phyloP scores from a whole-genome alignment of 495 filamentous ascomycete genomes.

The Podospora conica region DNA sequence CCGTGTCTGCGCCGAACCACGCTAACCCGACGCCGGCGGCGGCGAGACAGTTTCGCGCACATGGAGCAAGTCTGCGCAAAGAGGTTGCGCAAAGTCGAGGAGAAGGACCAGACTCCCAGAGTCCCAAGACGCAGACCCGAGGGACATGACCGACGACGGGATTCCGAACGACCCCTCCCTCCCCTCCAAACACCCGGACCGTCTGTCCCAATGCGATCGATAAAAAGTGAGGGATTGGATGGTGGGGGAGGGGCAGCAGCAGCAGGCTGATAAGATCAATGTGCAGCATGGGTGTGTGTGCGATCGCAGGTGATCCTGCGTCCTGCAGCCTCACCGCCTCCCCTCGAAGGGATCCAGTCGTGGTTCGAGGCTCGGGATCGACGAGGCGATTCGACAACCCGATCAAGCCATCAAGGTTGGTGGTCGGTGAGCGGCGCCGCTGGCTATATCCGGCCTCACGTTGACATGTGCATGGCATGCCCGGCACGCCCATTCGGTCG shows the following conservation, averaged over 20 bases:
- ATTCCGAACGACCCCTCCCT: not conserved
- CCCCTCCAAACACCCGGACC: not conserved
- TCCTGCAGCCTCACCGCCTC: slow-evolving; percentile 19
- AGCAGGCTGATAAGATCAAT: not conserved
- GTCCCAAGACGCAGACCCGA: not conserved
- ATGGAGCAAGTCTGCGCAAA: not conserved
- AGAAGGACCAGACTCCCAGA: not conserved
- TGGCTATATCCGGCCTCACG: not conserved
- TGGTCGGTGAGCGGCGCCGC: not conserved
- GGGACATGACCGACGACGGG: not conserved
- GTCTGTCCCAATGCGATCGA: not conserved
- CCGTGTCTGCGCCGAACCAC: not conserved
- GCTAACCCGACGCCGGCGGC: not conserved
- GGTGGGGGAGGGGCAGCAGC: not conserved
- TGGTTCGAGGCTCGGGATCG: slow-evolving; percentile 3
- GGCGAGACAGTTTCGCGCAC: not conserved
- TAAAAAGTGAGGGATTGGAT: too few relatives aligned
- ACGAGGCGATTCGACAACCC: slow-evolving; percentile 6
- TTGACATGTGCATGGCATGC: not conserved
- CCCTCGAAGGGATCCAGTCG: slow-evolving; percentile 1
- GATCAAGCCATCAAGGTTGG: slow-evolving; percentile 5
- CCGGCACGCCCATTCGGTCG: not conserved
- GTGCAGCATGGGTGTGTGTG: not conserved
- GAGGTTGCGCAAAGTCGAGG: not conserved
- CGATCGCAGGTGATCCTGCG: slow-evolving; percentile 7